Percentiles rank a stretch among this genome's conserved stretches.
Evolutionary conservation across 495 filamentous ascomycete genomes (phyloP).

Genomic region (Wilcoxina mikolae): DNA sequence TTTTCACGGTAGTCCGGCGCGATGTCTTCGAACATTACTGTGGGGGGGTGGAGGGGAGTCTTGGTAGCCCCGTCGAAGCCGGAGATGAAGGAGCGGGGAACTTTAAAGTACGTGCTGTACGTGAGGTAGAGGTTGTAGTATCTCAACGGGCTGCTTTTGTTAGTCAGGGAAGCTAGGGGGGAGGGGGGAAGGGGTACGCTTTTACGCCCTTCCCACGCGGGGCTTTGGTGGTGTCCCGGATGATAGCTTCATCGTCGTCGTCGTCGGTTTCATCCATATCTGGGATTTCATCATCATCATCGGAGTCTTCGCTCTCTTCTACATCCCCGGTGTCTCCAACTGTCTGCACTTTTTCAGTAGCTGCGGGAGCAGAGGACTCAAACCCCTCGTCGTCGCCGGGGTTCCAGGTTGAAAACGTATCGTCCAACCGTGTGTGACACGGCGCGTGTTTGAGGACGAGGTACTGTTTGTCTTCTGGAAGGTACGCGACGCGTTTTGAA

Average conservation of each 20-base stretch:
- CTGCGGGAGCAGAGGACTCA: constrained; percentile 32
- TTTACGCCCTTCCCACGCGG: constrained; percentile 33
- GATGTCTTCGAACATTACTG: constrained; percentile 97
- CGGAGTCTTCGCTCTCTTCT: constrained; percentile 58
- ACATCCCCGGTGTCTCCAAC: constrained; percentile 59
- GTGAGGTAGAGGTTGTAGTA: constrained; percentile 97
- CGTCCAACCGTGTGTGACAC: constrained; percentile 78
- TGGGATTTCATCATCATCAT: constrained; percentile 78
- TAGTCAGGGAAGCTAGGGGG: constrained; percentile 3
- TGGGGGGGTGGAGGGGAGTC: constrained; percentile 70
- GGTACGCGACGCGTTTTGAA: constrained; percentile 59
- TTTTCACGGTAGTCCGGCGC: constrained; percentile 99
- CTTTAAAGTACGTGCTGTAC: constrained; percentile 92
- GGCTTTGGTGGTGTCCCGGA: constrained; percentile 42
- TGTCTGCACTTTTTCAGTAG: constrained; percentile 53
- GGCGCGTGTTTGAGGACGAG: constrained; percentile 88
- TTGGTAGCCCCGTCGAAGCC: constrained; percentile 57
- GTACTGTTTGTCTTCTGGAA: constrained; percentile 87
- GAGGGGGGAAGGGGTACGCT: constrained; percentile 42
- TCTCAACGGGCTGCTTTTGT: constrained; percentile 50
- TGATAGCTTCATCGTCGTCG: constrained; percentile 94
- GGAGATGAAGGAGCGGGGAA: constrained; percentile 86
- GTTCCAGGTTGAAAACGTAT: constrained; percentile 60
- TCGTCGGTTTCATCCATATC: constrained; percentile 98
- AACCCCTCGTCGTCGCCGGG: constrained; percentile 63